phyloP scores from a whole-genome alignment of 2,329 filamentous ascomycete species.

The Trichophyton rubrum region DNA sequence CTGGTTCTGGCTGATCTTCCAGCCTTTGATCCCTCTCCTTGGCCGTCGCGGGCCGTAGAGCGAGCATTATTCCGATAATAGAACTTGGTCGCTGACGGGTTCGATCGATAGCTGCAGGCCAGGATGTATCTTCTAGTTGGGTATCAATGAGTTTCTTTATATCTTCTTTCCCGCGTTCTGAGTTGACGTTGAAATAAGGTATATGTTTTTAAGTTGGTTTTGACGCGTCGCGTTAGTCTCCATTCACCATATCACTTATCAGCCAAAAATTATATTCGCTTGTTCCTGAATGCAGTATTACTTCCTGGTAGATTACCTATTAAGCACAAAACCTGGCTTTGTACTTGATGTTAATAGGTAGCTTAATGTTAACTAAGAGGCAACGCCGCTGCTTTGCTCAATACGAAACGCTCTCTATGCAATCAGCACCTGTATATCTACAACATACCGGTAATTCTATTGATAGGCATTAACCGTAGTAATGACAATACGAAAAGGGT shows the following conservation, averaged over 20 bases:
- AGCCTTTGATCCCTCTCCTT: background rate
- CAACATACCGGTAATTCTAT: too few species aligned
- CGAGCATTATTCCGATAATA: background rate
- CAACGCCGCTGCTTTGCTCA: too few species aligned
- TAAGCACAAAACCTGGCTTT: too few species aligned
- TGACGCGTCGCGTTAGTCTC: background rate
- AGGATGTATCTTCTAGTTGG: background rate
- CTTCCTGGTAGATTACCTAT: too few species aligned
- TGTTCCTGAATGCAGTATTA: too few species aligned
- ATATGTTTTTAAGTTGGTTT: constrained; percentile 8
- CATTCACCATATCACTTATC: background rate
- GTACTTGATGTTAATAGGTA: too few species aligned
- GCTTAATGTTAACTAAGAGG: too few species aligned
- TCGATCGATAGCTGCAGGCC: background rate
- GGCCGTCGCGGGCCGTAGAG: background rate
- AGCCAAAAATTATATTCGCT: background rate
- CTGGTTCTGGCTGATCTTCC: constrained; percentile 14
- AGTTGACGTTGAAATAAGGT: constrained; percentile 4
- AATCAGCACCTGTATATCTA: too few species aligned
- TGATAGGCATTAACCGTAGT: background rate
- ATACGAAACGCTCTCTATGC: too few species aligned
- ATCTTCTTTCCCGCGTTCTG: background rate
- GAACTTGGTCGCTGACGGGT: background rate
- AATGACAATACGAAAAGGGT: background rate
- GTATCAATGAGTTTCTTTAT: background rate